A percentile compares a stretch with the other conserved stretches of the same genome.
Conservation (phyloP, 306 rosid genomes). For the Vicia villosa region DNA sequence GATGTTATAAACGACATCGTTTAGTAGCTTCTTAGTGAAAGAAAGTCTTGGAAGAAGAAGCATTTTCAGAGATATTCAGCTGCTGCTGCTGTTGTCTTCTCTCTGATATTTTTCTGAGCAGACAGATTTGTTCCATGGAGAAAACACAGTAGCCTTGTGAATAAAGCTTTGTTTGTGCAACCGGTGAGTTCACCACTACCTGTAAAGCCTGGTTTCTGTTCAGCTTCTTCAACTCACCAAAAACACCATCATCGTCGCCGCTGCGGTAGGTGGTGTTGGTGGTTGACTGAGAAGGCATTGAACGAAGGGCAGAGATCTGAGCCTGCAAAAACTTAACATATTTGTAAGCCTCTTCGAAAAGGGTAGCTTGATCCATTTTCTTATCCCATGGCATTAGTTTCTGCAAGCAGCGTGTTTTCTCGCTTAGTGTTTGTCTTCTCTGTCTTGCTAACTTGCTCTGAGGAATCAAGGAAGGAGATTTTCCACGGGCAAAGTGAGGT, state of each 20-base stretch:
- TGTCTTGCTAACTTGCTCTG: constrained; percentile 58
- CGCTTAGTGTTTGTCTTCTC: constrained; percentile 74
- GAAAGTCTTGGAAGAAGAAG: constrained; percentile 35
- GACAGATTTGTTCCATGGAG: constrained; percentile 59
- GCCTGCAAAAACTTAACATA: constrained; percentile 82
- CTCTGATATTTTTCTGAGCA: constrained; percentile 40
- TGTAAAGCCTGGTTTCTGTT: constrained; percentile 67
- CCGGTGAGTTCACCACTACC: constrained; percentile 75
- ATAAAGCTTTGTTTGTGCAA: constrained; percentile 65
- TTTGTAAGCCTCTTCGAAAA: constrained; percentile 61
- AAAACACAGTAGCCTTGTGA: constrained; percentile 68
- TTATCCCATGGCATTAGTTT: constrained; percentile 83
- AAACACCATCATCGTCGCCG: neutral
- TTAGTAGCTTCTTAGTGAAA: neutral
- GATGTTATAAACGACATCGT: neutral
- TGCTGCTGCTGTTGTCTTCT: constrained; percentile 15
- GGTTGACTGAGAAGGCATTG: constrained; percentile 60
- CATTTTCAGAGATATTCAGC: constrained; percentile 3
- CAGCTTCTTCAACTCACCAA: constrained; percentile 57
- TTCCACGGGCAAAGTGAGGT: neutral
- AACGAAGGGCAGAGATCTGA: constrained; percentile 53
- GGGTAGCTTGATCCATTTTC: constrained; percentile 83
- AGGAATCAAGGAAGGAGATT: constrained; percentile 31
- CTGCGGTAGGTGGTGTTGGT: neutral
- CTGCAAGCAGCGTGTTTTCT: constrained; percentile 79